Base-by-base conservation (phyloP, 495 filamentous ascomycete genomes). In the Trichoderma gamsii region DNA sequence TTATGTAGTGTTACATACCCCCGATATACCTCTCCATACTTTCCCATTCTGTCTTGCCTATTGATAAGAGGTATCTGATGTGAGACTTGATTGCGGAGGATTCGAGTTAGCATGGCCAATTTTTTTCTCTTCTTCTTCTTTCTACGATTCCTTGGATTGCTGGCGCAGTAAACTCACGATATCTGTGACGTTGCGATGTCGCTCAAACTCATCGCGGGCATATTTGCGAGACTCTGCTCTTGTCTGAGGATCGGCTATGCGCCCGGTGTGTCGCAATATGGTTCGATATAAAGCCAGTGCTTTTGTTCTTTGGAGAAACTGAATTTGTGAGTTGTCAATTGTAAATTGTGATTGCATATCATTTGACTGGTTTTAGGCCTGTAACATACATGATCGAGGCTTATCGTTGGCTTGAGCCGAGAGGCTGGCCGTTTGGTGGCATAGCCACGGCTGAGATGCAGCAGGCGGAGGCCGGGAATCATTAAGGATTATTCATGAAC, bases 161-260 rank as follows among this genome's bases (percentile, higher is more conserved):
- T 9, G 41, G 41, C 38, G n/a, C 35, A n/a, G 13, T 23, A 15
- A 15, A 73, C 86, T 25, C 79, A 90, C 88, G 70, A 90, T 70
- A 74, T 96, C 91, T 3, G 85, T 87, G 27, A 94, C 88, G 41
- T 80, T 70, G 25, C 83, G 85, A 76, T 92, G 86, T 32, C 89
- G 83, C 75, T 91, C 88, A 73, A 95, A 93, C 71, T 95, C 92
- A 59, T 82, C 78, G 15, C 91, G 84, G 38, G 89, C 92, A 80
- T 90, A 94, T 35, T 78, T 77, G 43, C 83, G 82, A 69, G 92
- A 86, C 71, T 96, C 92, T 63, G 79, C 76, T 27, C 86, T 83
- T 13, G 88, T 85, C 11, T 72, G 72, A 44, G 77, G 76, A 69
- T 87, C 84, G 7, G 74, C 41, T 27, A 89, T 85, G 41, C 75